Percentiles rank a stretch among this genome's conserved stretches.
These are phyloP conservation scores for Heterobasidion irregulare DNA, from an alignment of 1,284 basidiomycete species.

Conservation along the genomic window DNA sequence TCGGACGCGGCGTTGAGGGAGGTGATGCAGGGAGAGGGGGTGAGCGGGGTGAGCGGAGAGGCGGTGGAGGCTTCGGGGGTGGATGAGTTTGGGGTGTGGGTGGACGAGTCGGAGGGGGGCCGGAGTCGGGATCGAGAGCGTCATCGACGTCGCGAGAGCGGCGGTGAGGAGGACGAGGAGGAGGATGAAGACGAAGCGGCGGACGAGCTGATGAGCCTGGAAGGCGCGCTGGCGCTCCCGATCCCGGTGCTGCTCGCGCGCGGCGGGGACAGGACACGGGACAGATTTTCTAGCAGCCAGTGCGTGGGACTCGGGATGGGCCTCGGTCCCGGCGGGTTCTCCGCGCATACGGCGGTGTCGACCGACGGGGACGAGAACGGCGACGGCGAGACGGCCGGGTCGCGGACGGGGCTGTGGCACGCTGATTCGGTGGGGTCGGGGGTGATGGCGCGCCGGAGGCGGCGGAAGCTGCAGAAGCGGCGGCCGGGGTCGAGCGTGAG, in stretches of 20 bases:
- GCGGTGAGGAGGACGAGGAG: not conserved
- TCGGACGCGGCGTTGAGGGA: too few relatives aligned
- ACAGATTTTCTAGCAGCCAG: not conserved
- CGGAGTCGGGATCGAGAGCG: not conserved
- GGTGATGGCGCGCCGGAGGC: too few relatives aligned
- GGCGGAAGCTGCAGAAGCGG: not conserved
- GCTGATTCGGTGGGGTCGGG: not conserved
- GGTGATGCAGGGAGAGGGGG: too few relatives aligned
- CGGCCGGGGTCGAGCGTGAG: not conserved
- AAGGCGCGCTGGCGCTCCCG: constrained; percentile 10
- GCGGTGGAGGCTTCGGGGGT: not conserved
- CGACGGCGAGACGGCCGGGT: not conserved
- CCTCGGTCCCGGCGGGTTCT: not conserved
- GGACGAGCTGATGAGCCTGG: constrained; percentile 5
- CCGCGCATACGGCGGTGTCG: not conserved
- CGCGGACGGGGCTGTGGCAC: not conserved
- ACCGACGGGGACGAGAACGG: not conserved
- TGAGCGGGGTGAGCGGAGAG: not conserved
- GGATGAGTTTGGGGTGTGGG: constrained; percentile 3
- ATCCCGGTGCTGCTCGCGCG: constrained; percentile 6
- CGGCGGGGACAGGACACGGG: not conserved
- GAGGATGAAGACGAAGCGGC: not conserved
- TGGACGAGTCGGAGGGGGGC: not conserved
- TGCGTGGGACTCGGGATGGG: not conserved
- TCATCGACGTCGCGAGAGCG: not conserved